A percentile compares a stretch with the other conserved stretches of the same genome.
Evolutionary conservation across 306 rosid species (phyloP).

Genomic region (Vachellia pachyceras): DNA sequence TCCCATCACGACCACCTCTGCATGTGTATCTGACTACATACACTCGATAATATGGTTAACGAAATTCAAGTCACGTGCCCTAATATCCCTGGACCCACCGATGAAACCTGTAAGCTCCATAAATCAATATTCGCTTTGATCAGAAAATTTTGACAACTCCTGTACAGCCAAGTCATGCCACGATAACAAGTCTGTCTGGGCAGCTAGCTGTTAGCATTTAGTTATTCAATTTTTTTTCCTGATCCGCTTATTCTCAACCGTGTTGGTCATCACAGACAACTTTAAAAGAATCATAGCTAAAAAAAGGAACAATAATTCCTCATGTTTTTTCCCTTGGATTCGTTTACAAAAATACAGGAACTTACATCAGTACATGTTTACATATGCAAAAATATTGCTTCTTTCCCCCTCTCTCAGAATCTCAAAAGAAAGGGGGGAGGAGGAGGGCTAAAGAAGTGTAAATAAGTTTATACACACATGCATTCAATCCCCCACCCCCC

Average conservation of each 20-base stretch:
- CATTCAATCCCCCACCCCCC: neutral
- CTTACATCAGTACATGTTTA: neutral
- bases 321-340: neutral
- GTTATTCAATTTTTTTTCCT: slow-evolving; percentile 7
- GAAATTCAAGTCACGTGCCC: slow-evolving; percentile 7
- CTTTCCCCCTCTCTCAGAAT: neutral
- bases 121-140: slow-evolving; percentile 27
- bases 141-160: neutral
- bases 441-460: neutral
- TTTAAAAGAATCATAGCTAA: slow-evolving; percentile 41
- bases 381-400: neutral
- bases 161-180: slow-evolving; percentile 51
- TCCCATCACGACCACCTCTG: slow-evolving; percentile 32
- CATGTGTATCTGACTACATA: neutral
- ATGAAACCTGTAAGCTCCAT: slow-evolving; percentile 18
- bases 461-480: slow-evolving; percentile 21
- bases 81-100: slow-evolving; percentile 39
- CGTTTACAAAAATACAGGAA: neutral
- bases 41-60: neutral
- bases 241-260: slow-evolving; percentile 8
- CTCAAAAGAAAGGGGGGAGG: neutral
- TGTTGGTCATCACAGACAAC: neutral
- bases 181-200: slow-evolving; percentile 32
- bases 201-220: neutral
- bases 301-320: slow-evolving; percentile 31